Evolutionary conservation across 2,329 filamentous ascomycete species (phyloP).

Genomic region (Fusarium sp.): DNA sequence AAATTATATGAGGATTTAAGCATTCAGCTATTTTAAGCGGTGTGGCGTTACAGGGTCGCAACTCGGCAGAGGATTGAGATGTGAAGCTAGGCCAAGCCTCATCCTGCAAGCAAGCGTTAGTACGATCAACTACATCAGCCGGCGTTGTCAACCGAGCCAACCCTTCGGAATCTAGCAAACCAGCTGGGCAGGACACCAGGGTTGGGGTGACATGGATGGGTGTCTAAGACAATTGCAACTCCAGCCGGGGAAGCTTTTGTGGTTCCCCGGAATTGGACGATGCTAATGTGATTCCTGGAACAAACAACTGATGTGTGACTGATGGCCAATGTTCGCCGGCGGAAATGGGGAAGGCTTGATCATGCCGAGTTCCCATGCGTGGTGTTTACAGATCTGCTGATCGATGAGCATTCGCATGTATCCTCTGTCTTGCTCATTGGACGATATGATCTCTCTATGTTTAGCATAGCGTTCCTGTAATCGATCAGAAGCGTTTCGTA

Average conservation of each 20-base stretch:
- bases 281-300: background rate
- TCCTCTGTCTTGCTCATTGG: background rate
- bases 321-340: background rate
- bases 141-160: constrained; percentile 35
- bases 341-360: background rate
- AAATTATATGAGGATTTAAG: background rate
- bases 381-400: background rate
- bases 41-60: constrained; percentile 19
- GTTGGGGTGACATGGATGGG: constrained; percentile 21
- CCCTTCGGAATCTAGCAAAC: constrained; percentile 38
- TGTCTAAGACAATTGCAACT: background rate
- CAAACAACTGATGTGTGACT: background rate
- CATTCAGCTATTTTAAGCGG: constrained; percentile 17
- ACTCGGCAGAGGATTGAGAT: constrained; percentile 15
- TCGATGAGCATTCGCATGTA: background rate
- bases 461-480: background rate
- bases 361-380: background rate
- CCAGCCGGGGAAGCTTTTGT: constrained; percentile 35
- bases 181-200: constrained; percentile 31
- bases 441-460: background rate
- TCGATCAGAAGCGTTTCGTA: background rate
- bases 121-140: constrained; percentile 12
- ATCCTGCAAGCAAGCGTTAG: constrained; percentile 29
- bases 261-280: constrained; percentile 14
- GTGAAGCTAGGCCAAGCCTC: constrained; percentile 21